A percentile compares a stretch with the other conserved stretches of the same genome.
Evolutionary conservation across 257 asterid genomes (phyloP).

Genomic region (Solanum ossicruentum): DNA sequence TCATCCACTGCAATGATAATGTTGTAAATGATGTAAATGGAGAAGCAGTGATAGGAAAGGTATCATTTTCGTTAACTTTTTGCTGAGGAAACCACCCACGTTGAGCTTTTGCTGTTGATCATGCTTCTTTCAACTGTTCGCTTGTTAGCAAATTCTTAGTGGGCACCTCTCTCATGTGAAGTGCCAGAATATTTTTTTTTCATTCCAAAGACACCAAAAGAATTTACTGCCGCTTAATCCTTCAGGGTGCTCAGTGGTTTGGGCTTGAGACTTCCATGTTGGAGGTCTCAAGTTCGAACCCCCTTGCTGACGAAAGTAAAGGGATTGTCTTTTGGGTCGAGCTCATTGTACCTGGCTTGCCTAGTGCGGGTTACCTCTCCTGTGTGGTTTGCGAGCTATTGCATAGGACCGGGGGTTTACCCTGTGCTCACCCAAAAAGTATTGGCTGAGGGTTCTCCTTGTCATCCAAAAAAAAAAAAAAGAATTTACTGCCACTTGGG

Average conservation of each 20-base stretch:
- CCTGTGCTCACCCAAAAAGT: too few species aligned
- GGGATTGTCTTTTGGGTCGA: too few species aligned
- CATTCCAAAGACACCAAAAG: background rate
- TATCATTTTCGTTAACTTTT: constrained; percentile 9
- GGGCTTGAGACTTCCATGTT: too few species aligned
- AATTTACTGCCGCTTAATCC: background rate
- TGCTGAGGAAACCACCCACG: background rate
- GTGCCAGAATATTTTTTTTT: background rate
- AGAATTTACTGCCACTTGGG: background rate
- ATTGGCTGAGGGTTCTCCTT: too few species aligned
- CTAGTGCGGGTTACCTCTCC: too few species aligned
- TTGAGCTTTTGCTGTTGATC: background rate
- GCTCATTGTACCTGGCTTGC: too few species aligned
- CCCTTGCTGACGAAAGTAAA: too few species aligned
- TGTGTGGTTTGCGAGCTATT: too few species aligned
- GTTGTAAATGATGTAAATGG: constrained; percentile 46
- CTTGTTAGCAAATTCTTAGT: background rate
- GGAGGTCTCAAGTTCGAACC: too few species aligned
- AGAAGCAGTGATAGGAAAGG: constrained; percentile 93
- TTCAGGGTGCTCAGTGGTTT: too few species aligned
- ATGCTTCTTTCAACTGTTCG: background rate
- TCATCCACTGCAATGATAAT: constrained; percentile 38
- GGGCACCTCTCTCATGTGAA: background rate
- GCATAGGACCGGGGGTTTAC: too few species aligned
- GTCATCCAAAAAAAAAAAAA: background rate